Evolutionary conservation across 2,329 filamentous ascomycete species (phyloP).

Genomic region (Fusarium odoratissimum): DNA sequence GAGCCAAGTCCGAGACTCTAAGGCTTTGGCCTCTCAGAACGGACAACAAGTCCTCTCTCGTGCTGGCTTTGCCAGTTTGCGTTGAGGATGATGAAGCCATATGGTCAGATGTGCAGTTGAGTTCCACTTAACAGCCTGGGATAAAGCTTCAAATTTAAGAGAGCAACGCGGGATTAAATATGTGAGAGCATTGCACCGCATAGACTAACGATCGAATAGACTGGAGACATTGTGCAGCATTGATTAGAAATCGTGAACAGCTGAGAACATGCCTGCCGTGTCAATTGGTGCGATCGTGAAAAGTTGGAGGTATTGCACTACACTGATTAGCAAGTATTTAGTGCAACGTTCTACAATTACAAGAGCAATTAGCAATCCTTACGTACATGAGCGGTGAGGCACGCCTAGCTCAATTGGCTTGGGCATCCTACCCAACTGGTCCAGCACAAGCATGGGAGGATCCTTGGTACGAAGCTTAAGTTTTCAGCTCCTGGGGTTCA

Average conservation of each 20-base stretch:
- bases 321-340: neutral
- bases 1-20: neutral
- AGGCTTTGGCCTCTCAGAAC: neutral
- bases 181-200: no score
- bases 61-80: neutral
- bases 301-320: neutral
- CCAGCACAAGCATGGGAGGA: no score
- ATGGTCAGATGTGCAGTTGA: fast-evolving
- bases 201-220: fast-evolving
- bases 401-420: neutral
- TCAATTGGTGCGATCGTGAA: neutral
- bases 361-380: constrained; percentile 1
- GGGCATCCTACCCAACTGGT: neutral
- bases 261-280: fast-evolving
- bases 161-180: neutral
- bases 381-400: neutral
- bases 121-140: neutral
- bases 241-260: neutral
- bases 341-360: neutral
- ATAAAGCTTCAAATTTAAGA: no score
- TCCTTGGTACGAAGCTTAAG: neutral
- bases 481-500: neutral
- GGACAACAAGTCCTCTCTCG: neutral
- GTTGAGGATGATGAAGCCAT: neutral
- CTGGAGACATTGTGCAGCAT: fast-evolving